phyloP scores from a whole-genome alignment of 352 stramenopile genomes.

The Phytophthora parvispora region DNA sequence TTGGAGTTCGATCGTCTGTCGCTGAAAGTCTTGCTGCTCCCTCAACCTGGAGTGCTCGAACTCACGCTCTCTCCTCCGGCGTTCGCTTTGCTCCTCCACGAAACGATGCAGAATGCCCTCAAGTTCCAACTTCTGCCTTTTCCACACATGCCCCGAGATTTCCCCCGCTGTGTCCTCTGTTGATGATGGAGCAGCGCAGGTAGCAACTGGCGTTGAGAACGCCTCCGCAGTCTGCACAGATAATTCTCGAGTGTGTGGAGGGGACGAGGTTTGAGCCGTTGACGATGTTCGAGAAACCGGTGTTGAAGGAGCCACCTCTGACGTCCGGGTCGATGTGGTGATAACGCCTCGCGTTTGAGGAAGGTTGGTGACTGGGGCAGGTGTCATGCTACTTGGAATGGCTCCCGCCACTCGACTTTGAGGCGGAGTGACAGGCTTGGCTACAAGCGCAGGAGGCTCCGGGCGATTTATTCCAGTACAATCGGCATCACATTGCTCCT shows the following conservation, averaged over 20 bases:
- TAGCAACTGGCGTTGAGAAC: neutral
- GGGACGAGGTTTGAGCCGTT: neutral
- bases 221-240: neutral
- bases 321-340: neutral
- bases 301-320: neutral
- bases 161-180: neutral
- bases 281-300: neutral
- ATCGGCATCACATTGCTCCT: neutral
- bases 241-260: neutral
- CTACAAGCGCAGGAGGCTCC: neutral
- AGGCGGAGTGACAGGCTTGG: neutral
- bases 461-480: neutral
- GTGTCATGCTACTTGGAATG: neutral
- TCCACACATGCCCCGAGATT: slow-evolving; percentile 4
- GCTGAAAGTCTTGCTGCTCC: slow-evolving; percentile 29
- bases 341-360: neutral
- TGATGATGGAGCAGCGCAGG: neutral
- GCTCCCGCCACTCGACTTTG: too few relatives aligned
- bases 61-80: slow-evolving; percentile 15
- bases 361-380: neutral
- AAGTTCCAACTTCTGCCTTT: slow-evolving; percentile 22
- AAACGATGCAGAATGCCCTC: slow-evolving; percentile 29
- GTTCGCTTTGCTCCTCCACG: slow-evolving; percentile 19
- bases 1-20: slow-evolving; percentile 30
- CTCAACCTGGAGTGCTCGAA: slow-evolving; percentile 10